These are phyloP conservation scores for Pythium graminicola DNA, from an alignment of 352 stramenopile genomes.

Conservation along the genomic window DNA sequence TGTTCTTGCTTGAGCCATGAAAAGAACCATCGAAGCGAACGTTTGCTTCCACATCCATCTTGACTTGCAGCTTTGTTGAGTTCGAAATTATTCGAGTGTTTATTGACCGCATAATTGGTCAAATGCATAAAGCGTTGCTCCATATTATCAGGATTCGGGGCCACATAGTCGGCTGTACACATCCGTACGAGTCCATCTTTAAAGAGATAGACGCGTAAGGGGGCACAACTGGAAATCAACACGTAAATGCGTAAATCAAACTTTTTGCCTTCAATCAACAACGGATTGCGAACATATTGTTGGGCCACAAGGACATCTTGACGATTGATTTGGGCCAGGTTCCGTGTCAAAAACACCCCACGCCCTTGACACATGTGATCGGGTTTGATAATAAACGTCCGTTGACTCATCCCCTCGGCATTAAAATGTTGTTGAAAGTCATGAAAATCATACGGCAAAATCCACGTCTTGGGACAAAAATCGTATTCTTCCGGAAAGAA, in stretches of 20 bases:
- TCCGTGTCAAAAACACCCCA: slow-evolving; percentile 93
- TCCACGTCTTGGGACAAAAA: slow-evolving; percentile 95
- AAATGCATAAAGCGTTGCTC: slow-evolving; percentile 88
- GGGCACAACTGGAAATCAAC: slow-evolving; percentile 78
- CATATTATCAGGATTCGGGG: slow-evolving; percentile 78
- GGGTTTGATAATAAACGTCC: slow-evolving; percentile 96
- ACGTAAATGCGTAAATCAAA: slow-evolving; percentile 93
- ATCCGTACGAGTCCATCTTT: slow-evolving; percentile 88
- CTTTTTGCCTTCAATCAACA: slow-evolving; percentile 86
- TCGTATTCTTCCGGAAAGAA: slow-evolving; percentile 90
- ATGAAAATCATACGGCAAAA: slow-evolving; percentile 92
- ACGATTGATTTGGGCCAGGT: slow-evolving; percentile 84
- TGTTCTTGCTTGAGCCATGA: slow-evolving; percentile 74
- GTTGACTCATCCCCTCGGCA: slow-evolving; percentile 75
- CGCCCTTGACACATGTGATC: slow-evolving; percentile 84
- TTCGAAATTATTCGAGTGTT: slow-evolving; percentile 84
- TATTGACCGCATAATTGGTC: slow-evolving; percentile 92
- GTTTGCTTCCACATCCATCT: slow-evolving; percentile 77
- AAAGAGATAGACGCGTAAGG: slow-evolving; percentile 88
- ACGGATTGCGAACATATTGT: slow-evolving; percentile 71
- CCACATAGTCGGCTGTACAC: slow-evolving; percentile 84
- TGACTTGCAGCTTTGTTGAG: slow-evolving; percentile 55
- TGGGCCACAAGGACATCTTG: slow-evolving; percentile 84
- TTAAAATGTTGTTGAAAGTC: slow-evolving; percentile 92
- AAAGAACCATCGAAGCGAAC: slow-evolving; percentile 90